A percentile compares a stretch with the other conserved stretches of the same genome.
phyloP scores from a whole-genome alignment of 1,284 basidiomycete species.

The Malassezia sympodialis region DNA sequence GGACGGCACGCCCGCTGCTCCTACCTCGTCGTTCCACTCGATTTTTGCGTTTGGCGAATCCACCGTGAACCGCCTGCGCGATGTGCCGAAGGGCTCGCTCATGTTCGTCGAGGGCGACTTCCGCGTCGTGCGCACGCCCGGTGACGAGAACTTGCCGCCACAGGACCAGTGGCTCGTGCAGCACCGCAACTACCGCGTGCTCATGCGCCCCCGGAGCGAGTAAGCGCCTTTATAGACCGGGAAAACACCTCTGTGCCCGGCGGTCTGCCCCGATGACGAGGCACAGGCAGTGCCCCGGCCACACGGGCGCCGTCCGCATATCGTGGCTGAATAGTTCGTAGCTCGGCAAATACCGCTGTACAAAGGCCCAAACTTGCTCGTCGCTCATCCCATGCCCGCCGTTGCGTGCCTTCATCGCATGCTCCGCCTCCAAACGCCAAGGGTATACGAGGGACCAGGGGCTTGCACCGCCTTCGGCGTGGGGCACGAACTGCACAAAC shows the following conservation, averaged over 20 bases:
- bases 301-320: neutral
- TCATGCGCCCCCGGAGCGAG: conserved; percentile 12
- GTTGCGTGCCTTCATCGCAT: conserved; percentile 68
- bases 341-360: conserved; percentile 27
- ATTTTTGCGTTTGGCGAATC: conserved; percentile 34
- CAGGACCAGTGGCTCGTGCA: conserved; percentile 21
- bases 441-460: conserved; percentile 38
- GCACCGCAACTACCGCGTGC: conserved; percentile 23
- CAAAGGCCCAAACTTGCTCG: conserved; percentile 60
- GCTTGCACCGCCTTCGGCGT: neutral
- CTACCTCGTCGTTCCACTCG: conserved; percentile 26
- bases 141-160: conserved; percentile 10
- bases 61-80: conserved; percentile 21
- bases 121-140: conserved; percentile 18
- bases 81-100: conserved; percentile 25
- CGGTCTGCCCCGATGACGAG: conserved; percentile 5
- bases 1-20: conserved; percentile 17
- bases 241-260: neutral
- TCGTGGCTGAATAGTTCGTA: conserved; percentile 23
- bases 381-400: conserved; percentile 79
- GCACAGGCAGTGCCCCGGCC: neutral
- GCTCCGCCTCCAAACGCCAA: conserved; percentile 79
- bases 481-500: conserved; percentile 56
- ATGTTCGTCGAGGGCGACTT: conserved; percentile 33
- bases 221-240: neutral